Base-by-base conservation (phyloP, 345 rosid species). In the Schrenkiella parvula region DNA sequence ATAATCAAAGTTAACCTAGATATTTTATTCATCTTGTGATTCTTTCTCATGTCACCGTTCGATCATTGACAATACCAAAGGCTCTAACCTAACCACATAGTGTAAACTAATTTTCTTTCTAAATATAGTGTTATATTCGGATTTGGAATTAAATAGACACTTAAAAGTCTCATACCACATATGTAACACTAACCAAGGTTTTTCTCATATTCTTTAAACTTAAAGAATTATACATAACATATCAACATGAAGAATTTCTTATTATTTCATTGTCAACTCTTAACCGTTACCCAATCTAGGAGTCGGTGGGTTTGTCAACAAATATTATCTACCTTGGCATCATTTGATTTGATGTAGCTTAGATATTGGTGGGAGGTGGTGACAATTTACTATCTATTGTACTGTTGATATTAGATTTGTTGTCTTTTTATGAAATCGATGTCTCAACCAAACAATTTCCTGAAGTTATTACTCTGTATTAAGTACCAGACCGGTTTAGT, bases 301-400 rank as follows among this genome's bases (percentile, higher is more conserved):
- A 51, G 74, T 75, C 69, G 74, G 74, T 61, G 69, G 39, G 28
- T 31, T 61, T 42, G 73, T 74, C 73, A 22, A 50, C 46, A 41
- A 32, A 26, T 52, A 47, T 48, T 29, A 17, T 22, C 47, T 17
- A 13, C 41, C 47, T 38, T 54, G 14, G 26, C 23, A 23, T 35
- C 53, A 37, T 18, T 18, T 46, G 56, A 23, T 64, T 44, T 54
- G 59, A 74, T 19, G 31, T 21, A 60, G 67, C 34, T 58, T 59
- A 8, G 38, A 74, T 41, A 51, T 34, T 34, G 74, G 74, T 75
- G 50, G 73, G 62, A 32, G 43, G 32, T 41, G 46, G 73, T 59
- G 73, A 66, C 55, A 48, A 66, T 48, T 14, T 48, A 48, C 67
- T 66, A 39, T 39, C 13, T 48, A 46, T 38, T 28, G 26, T 56